Evolutionary conservation across 345 rosid species (phyloP), one percentile per base, ranked within the genome.

Genomic region (Linum lewisii): DNA sequence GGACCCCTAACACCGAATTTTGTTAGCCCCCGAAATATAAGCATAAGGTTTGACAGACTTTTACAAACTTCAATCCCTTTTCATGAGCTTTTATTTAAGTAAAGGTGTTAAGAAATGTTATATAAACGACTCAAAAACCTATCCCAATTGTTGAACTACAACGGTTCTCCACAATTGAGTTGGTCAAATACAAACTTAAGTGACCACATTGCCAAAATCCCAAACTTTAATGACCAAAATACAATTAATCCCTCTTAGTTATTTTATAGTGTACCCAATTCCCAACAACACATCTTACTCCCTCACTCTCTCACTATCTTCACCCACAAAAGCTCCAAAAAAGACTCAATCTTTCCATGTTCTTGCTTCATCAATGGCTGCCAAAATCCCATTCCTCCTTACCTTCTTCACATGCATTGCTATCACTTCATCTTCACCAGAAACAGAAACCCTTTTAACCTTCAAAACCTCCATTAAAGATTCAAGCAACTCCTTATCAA

Each of bases 401-500:
- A 21, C 51, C 2, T 38, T 72, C 71, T 71, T 91, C 69, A 69
- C 83, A 44, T 50, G 75, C 70, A 66, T 79, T 77, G 6, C 66
- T 22, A 47, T 61, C 7, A 54, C 72, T 25, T 69, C 73, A 16
- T 72, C 83, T 66, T 76, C 86, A 24, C 74, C 80, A 58, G 81
- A 84, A 70, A 69, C 79, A 22, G 95, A 80, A 60, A 66, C 72
- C 44, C 98, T 91, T n/a, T 84, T 91, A 61, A 70, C 77, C 66
- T 88, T 88, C 75, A 88, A 84, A 64, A 42, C 84, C 71, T 79
- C 88, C 79, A 69, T 86, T 67, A 69, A 76, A 66, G 98, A 91
- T 74, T 80, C 88, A n/a, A 78, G 73, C 51, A 59, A 67, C 64
- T 76, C 84, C 60, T 95, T 91, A 55, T 84, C 92, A 66, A 65